Evolutionary conservation across 345 rosid genomes (phyloP).

Genomic region (Camelina hispida): DNA sequence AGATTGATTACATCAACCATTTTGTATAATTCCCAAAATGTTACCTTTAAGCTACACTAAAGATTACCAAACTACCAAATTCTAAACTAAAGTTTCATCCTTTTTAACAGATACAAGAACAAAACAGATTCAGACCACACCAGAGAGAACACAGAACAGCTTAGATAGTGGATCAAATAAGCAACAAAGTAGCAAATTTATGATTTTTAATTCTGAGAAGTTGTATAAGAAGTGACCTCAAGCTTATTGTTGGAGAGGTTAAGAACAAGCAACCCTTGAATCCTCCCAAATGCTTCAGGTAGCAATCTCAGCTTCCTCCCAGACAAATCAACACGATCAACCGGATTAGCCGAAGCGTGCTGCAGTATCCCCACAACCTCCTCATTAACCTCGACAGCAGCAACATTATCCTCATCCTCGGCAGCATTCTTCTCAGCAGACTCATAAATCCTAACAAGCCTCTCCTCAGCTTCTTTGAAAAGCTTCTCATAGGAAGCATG

Average conservation of each 20-base stretch:
- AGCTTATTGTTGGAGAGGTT: conserved; percentile 79
- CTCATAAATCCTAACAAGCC: conserved; percentile 69
- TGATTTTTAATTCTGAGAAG: background rate
- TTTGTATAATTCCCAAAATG: background rate
- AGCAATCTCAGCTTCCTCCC: conserved; percentile 61
- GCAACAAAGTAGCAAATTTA: background rate
- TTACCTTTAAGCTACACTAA: conserved; percentile 1
- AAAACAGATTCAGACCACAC: background rate
- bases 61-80: conserved; percentile 18
- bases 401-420: conserved; percentile 21
- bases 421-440: conserved; percentile 46
- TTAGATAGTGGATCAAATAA: background rate
- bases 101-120: background rate
- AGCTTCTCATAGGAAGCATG: conserved; percentile 77
- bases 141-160: background rate
- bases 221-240: conserved; percentile 51
- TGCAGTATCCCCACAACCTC: conserved; percentile 65
- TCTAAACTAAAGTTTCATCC: background rate
- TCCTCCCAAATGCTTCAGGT: conserved; percentile 92
- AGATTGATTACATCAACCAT: conserved; percentile 11
- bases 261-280: conserved; percentile 65
- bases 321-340: conserved; percentile 78
- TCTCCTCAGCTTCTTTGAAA: conserved; percentile 77
- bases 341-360: conserved; percentile 54
- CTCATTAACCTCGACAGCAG: conserved; percentile 52